A percentile compares a stretch with the other conserved stretches of the same genome.
Evolutionary conservation across 176 grass and related monocot genomes (phyloP).

Genomic region (Cymbopogon citratus): DNA sequence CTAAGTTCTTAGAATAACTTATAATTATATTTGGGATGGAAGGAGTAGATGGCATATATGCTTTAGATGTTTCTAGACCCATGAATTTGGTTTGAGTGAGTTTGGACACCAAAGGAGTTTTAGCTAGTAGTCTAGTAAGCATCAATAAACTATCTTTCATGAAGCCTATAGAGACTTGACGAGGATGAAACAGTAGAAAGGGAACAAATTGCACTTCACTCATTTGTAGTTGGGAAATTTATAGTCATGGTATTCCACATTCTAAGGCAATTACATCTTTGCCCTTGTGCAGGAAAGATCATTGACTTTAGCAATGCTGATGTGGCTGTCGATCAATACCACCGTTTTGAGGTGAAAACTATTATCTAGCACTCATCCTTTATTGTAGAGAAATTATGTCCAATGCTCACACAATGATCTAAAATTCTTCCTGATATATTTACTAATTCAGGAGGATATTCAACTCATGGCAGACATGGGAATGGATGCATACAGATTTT

Average conservation of each 20-base stretch:
- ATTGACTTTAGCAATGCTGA: conserved; percentile 88
- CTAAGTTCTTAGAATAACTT: no score
- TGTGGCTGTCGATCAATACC: conserved; percentile 83
- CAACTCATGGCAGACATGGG: conserved; percentile 90
- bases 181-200: not conserved
- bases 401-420: not conserved
- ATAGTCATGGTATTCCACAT: not conserved
- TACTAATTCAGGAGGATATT: conserved; percentile 58
- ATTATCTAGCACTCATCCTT: not conserved
- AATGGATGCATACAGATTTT: conserved; percentile 96
- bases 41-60: not conserved
- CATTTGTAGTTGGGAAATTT: not conserved
- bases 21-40: no score
- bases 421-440: not conserved
- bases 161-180: not conserved
- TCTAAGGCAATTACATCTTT: not conserved
- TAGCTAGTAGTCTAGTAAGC: not conserved
- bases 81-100: not conserved
- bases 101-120: not conserved
- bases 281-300: conserved; percentile 60
- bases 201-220: not conserved
- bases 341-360: conserved; percentile 59
- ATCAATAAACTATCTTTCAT: not conserved
- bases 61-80: not conserved
- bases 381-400: not conserved